Evolutionary conservation across 2,329 filamentous ascomycete genomes (phyloP), one percentile per base, ranked within the genome.

Genomic region (Fonsecaea multimorphosa): DNA sequence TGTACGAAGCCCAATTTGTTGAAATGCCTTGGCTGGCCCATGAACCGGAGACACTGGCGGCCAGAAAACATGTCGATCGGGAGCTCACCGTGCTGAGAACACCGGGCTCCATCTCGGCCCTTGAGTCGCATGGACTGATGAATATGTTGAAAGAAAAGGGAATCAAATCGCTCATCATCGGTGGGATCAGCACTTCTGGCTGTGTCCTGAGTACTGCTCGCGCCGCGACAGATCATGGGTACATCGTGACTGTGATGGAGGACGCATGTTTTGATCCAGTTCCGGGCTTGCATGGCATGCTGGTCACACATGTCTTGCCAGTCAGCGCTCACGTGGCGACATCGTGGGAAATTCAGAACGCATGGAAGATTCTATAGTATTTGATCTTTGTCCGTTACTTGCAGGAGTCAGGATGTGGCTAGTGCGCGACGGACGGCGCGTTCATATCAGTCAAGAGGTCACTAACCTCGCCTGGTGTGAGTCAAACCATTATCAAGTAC

Each of bases 121-220:
- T 76, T 11, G 72, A 71, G 53, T 75, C 74, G 4, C 65, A 67
- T 5, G 73, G 73, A 12, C 34, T 75, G 36, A 14, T 56, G n/a
- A 73, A 72, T 9, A 68, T 57, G 52, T 58, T 75, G 58, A 22
- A 59, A 24, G 58, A 70, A 54, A 71, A 58, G n/a, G 61, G 55
- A 14, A 58, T 68, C 59, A 68, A 67, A 34, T 61, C 54, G 5
- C 53, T 70, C n/a, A 67, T 70, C 34, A 38, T 68, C 9, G 49
- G 51, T 27, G 67, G 70, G 12, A 32, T 72, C 11, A 68, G 55
- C 40, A 72, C 68, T 24, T 68, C 64, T 44, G 70, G 69, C 22
- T 70, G 74, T 74, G 61, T 73, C 61, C 52, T 76, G 71, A 71
- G 72, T 51, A 74, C 73, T 11, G 66, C 73, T 19, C 58, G 70